These are phyloP conservation scores for Colletotrichum nymphaeae DNA, from an alignment of 2,329 filamentous ascomycete species.

Conservation along the genomic window DNA sequence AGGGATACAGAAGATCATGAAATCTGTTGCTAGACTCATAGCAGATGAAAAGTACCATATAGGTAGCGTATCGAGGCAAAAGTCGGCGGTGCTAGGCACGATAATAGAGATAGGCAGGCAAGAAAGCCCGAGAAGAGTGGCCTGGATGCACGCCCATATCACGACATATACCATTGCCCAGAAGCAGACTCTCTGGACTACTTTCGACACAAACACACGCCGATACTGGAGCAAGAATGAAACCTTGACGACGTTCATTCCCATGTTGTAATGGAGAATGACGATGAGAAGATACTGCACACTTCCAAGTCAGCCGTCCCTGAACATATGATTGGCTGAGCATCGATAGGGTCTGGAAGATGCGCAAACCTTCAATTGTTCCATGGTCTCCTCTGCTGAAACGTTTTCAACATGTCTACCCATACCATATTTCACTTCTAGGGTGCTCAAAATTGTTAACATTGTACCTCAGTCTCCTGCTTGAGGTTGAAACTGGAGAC, in stretches of 20 bases:
- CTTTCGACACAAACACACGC: conserved; percentile 42
- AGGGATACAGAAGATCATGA: conserved; percentile 44
- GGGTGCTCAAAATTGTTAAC: background rate
- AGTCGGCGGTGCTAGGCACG: conserved; percentile 39
- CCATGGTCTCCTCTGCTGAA: conserved; percentile 24
- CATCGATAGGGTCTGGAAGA: background rate
- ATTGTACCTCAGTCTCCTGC: background rate
- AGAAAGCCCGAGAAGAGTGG: conserved; percentile 40
- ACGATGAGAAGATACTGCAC: conserved; percentile 40
- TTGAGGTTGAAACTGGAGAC: background rate
- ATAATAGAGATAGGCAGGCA: conserved; percentile 43
- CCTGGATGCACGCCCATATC: conserved; percentile 42
- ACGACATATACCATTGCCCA: conserved; percentile 42
- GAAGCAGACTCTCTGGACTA: conserved; percentile 41
- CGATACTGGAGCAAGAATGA: conserved; percentile 48
- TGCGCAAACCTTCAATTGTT: conserved; percentile 39
- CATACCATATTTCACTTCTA: conserved; percentile 42
- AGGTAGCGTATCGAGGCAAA: conserved; percentile 43
- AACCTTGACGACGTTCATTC: conserved; percentile 46
- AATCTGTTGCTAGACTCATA: conserved; percentile 42
- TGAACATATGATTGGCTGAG: background rate
- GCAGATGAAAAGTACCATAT: conserved; percentile 46
- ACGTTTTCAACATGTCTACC: conserved; percentile 41
- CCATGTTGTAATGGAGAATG: conserved; percentile 45
- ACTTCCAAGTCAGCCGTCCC: background rate